Percentiles rank a stretch among this genome's conserved stretches.
phyloP scores from a whole-genome alignment of 1,284 basidiomycete genomes.

The Ustilago hordei region DNA sequence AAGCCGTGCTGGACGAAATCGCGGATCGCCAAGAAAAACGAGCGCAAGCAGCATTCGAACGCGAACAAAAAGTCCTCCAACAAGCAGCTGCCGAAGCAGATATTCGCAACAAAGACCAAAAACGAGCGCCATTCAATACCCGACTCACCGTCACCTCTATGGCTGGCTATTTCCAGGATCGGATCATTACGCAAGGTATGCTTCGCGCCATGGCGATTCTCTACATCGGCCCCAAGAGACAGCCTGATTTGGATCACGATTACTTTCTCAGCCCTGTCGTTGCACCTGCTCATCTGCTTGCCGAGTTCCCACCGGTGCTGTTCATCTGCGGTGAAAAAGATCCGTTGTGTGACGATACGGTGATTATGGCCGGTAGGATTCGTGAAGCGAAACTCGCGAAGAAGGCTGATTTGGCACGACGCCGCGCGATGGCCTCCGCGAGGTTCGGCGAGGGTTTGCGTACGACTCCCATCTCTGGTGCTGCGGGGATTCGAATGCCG shows the following conservation, averaged over 20 bases:
- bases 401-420: conserved; percentile 73
- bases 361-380: conserved; percentile 91
- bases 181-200: conserved; percentile 64
- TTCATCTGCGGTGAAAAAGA: conserved; percentile 85
- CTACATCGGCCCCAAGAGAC: conserved; percentile 90
- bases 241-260: conserved; percentile 93
- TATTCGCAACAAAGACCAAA: conserved; percentile 35
- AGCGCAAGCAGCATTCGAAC: conserved; percentile 35
- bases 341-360: conserved; percentile 79
- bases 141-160: conserved; percentile 95
- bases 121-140: conserved; percentile 75
- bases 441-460: conserved; percentile 71
- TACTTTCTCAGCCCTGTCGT: conserved; percentile 95
- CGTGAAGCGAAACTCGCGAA: conserved; percentile 84
- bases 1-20: conserved; percentile 33
- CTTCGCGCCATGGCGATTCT: conserved; percentile 99
- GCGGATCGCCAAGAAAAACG: conserved; percentile 39
- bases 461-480: conserved; percentile 71
- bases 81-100: conserved; percentile 50
- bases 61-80: conserved; percentile 45
- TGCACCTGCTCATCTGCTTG: conserved; percentile 83
- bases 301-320: conserved; percentile 87
- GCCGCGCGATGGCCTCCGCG: conserved; percentile 65
- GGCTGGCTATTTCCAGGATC: conserved; percentile 74
- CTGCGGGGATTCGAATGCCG: conserved; percentile 64